Evolutionary conservation across 129 eudicot species (phyloP).

Genomic region (Mikania micrantha): DNA sequence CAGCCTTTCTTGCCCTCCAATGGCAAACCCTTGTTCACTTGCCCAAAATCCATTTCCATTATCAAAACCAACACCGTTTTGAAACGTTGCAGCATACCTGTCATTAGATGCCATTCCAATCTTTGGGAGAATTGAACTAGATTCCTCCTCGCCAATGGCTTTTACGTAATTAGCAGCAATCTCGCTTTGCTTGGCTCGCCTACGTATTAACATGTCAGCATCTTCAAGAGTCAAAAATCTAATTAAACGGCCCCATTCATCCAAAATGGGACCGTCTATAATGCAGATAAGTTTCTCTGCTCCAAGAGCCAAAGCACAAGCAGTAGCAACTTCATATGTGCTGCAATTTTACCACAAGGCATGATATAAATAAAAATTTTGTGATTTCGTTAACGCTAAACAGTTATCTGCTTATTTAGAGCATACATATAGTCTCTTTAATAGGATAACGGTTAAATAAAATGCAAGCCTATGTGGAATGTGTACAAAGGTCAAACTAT

Average conservation of each 20-base stretch:
- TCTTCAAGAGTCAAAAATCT: slow-evolving; percentile 83
- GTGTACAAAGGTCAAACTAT: neutral
- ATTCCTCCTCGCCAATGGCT: slow-evolving; percentile 72
- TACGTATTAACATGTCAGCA: slow-evolving; percentile 77
- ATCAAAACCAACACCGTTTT: slow-evolving; percentile 93
- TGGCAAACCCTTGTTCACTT: slow-evolving; percentile 88
- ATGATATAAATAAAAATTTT: neutral
- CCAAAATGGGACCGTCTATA: slow-evolving; percentile 87
- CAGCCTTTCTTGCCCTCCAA: slow-evolving; percentile 85
- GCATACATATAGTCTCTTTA: neutral
- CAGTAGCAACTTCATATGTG: slow-evolving; percentile 98
- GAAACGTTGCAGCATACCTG: slow-evolving; percentile 48
- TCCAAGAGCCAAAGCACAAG: slow-evolving; percentile 91
- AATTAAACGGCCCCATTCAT: slow-evolving; percentile 79
- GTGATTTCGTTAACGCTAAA: neutral
- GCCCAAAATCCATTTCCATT: slow-evolving; percentile 84
- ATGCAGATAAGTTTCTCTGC: slow-evolving; percentile 95
- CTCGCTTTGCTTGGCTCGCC: slow-evolving; percentile 87
- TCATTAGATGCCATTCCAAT: slow-evolving; percentile 41
- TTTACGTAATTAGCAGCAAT: slow-evolving; percentile 87
- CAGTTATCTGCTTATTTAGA: neutral
- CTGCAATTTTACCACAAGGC: slow-evolving; percentile 34
- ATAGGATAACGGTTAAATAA: neutral
- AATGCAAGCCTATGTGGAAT: neutral
- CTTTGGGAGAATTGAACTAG: slow-evolving; percentile 22